These are phyloP conservation scores for Silybum marianum DNA, from an alignment of 129 eudicot species.

Conservation along the genomic window DNA sequence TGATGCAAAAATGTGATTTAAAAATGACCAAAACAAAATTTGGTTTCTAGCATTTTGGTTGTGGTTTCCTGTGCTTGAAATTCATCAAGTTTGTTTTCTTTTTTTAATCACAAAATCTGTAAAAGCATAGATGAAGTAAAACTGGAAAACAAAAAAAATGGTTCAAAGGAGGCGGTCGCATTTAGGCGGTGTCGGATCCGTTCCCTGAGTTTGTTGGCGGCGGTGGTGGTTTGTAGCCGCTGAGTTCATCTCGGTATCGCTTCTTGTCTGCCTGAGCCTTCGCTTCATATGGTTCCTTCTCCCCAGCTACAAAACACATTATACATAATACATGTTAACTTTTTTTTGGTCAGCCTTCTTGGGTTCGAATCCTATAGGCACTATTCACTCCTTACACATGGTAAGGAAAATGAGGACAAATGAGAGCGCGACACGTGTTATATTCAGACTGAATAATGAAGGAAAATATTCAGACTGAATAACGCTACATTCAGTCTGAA, in stretches of 20 bases:
- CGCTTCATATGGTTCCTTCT: constrained; percentile 82
- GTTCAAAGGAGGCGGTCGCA: not conserved
- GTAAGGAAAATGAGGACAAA: no score
- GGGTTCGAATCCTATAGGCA: not conserved
- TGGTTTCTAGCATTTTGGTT: constrained; percentile 2
- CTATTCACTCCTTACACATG: not conserved
- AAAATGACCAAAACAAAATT: constrained; percentile 8
- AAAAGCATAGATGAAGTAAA: not conserved
- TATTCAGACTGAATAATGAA: no score
- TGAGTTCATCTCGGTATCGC: constrained; percentile 60
- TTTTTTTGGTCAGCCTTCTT: not conserved
- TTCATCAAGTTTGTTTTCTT: not conserved
- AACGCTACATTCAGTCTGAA: no score
- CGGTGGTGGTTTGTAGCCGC: constrained; percentile 57
- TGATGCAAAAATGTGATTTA: not conserved
- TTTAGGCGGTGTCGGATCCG: constrained; percentile 23
- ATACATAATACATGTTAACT: not conserved
- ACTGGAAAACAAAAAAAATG: not conserved
- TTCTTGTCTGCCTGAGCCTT: constrained; percentile 68
- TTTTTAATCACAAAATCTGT: constrained; percentile 11
- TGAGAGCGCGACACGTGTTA: no score
- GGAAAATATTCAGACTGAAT: no score
- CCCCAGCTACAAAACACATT: constrained; percentile 49
- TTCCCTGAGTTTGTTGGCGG: constrained; percentile 39
- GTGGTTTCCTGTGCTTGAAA: constrained; percentile 23